Evolutionary conservation across 805 yeast genomes (phyloP).

Genomic region (Saturnispora serradocipensis): DNA sequence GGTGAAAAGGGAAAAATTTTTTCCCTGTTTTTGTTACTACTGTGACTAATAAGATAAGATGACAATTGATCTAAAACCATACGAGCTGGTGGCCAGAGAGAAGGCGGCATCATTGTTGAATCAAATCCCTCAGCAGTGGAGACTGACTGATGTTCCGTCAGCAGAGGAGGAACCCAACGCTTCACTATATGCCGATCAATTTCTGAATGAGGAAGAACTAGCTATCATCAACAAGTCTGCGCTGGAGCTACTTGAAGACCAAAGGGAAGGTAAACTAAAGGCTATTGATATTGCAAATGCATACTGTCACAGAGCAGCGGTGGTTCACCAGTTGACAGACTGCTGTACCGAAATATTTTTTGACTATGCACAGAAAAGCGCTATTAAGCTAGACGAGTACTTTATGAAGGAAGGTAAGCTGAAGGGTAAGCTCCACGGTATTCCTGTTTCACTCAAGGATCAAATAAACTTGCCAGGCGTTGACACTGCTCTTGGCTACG

Average conservation of each 20-base stretch:
- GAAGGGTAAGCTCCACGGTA: slow-evolving; percentile 36
- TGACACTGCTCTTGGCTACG: slow-evolving; percentile 34
- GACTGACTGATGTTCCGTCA: slow-evolving; percentile 20
- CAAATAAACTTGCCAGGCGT: slow-evolving; percentile 32
- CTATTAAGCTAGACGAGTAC: slow-evolving; percentile 31
- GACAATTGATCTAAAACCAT: slow-evolving; percentile 8
- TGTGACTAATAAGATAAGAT: neutral
- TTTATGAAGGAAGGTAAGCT: slow-evolving; percentile 27
- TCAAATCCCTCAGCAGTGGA: slow-evolving; percentile 28
- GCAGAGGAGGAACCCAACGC: slow-evolving; percentile 24
- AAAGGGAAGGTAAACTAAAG: slow-evolving; percentile 26
- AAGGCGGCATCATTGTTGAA: slow-evolving; percentile 14
- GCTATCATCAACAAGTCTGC: slow-evolving; percentile 19
- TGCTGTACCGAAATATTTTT: slow-evolving; percentile 35
- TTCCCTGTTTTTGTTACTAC: too few species aligned
- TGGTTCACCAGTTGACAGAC: slow-evolving; percentile 35
- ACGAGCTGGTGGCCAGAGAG: slow-evolving; percentile 15
- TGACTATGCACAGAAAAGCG: slow-evolving; percentile 32
- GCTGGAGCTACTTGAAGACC: slow-evolving; percentile 18
- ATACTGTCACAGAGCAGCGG: slow-evolving; percentile 34
- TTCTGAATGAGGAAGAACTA: slow-evolving; percentile 19
- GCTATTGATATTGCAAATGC: slow-evolving; percentile 32
- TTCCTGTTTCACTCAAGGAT: slow-evolving; percentile 39
- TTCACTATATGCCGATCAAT: slow-evolving; percentile 14
- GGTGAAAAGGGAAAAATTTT: neutral